phyloP scores from a whole-genome alignment of 78 protist species.

The Tieghemostelium lacteum region DNA sequence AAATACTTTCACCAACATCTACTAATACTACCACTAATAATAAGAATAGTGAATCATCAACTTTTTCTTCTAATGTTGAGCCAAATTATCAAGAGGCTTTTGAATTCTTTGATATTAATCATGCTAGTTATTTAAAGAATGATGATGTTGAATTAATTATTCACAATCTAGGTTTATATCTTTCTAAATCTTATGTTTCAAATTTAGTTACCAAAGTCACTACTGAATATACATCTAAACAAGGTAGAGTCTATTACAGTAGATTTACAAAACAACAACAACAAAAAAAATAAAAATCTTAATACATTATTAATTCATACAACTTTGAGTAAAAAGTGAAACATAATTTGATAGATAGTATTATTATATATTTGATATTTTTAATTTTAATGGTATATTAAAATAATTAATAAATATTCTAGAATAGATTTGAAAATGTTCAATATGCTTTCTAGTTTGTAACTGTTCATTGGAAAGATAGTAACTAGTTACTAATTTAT shows the following conservation, averaged over 20 bases:
- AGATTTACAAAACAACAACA: neutral
- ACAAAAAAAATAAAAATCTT: neutral
- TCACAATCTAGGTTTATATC: constrained; percentile 50
- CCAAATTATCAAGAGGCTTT: constrained; percentile 6
- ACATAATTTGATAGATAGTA: neutral
- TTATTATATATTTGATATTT: neutral
- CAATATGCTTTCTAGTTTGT: neutral
- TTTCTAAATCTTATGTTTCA: constrained; percentile 31
- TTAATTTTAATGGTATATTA: too few species aligned
- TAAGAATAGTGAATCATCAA: neutral
- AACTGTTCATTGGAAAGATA: neutral
- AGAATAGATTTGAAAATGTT: neutral
- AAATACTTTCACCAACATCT: neutral
- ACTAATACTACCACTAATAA: neutral
- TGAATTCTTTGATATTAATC: constrained; percentile 43
- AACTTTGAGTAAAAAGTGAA: too few species aligned
- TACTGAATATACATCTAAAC: constrained; percentile 41
- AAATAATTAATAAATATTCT: too few species aligned
- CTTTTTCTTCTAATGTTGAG: neutral
- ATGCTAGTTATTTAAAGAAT: constrained; percentile 7
- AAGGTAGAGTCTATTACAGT: constrained; percentile 46
- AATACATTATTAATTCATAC: neutral
- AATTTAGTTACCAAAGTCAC: constrained; percentile 41
- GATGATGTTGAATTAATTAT: constrained; percentile 59
- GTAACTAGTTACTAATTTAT: neutral